Conservation (phyloP, 176 grass and related monocot genomes). For the Musa beccarii region DNA sequence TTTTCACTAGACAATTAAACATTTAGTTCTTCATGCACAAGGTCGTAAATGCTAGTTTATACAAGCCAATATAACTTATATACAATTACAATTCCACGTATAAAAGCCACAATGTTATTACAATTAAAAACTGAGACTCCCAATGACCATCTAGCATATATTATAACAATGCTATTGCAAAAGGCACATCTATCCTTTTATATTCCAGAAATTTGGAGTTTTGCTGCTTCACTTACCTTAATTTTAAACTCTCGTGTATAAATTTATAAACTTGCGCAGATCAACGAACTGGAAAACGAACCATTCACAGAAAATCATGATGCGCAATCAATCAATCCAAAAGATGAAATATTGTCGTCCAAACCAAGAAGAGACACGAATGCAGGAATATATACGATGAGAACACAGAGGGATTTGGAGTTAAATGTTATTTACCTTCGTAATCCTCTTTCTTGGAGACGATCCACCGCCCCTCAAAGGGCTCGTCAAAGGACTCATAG, state of each 20-base stretch:
- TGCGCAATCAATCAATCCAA: not conserved
- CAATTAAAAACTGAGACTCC: no score
- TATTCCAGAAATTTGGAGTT: not conserved
- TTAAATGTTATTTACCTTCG: conserved; percentile 37
- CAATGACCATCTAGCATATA: not conserved
- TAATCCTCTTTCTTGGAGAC: conserved; percentile 70
- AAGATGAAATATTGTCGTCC: no score
- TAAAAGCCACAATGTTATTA: not conserved
- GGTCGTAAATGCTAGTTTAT: no score
- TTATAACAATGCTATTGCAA: not conserved
- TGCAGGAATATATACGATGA: no score
- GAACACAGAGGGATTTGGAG: not conserved
- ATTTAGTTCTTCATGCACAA: no score
- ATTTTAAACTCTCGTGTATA: not conserved
- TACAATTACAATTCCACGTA: not conserved
- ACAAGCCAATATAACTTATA: no score
- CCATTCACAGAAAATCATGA: not conserved
- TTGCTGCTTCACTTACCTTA: not conserved
- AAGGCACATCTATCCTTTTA: not conserved
- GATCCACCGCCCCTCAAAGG: conserved; percentile 69
- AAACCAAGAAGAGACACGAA: no score
- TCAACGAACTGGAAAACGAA: not conserved
- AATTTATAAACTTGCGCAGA: not conserved
- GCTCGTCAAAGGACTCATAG: conserved; percentile 78
- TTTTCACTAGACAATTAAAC: no score